These are phyloP conservation scores for Hyaloperonospora arabidopsidis DNA, from an alignment of 352 stramenopile species.

Conservation along the genomic window DNA sequence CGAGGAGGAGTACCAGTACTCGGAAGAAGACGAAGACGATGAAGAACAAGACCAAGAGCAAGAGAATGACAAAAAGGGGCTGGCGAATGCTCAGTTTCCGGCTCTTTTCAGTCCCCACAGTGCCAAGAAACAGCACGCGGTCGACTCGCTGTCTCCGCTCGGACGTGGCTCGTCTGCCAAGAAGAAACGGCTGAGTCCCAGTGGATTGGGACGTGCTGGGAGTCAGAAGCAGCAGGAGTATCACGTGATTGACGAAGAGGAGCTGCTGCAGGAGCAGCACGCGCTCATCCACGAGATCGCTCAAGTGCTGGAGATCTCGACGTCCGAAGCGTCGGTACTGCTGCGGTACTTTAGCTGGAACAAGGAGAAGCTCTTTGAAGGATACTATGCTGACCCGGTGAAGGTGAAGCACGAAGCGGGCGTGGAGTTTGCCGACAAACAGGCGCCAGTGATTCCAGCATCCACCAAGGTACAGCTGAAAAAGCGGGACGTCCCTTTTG, in stretches of 20 bases:
- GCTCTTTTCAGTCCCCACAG: neutral
- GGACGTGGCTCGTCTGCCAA: constrained; percentile 44
- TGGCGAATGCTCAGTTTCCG: too few relatives aligned
- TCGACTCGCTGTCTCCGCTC: constrained; percentile 33
- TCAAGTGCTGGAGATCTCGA: constrained; percentile 66
- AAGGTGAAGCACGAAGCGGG: constrained; percentile 48
- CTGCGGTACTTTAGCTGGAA: constrained; percentile 84
- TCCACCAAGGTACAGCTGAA: constrained; percentile 30
- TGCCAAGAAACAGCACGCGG: constrained; percentile 30
- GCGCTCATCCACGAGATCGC: constrained; percentile 63
- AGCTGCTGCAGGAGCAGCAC: constrained; percentile 64
- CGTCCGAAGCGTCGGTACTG: constrained; percentile 55
- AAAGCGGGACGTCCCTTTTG: neutral
- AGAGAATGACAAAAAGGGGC: too few relatives aligned
- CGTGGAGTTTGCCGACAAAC: constrained; percentile 48
- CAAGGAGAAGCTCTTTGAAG: constrained; percentile 87
- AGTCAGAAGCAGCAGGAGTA: constrained; percentile 45
- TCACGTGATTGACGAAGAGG: constrained; percentile 75
- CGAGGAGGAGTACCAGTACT: constrained; percentile 65
- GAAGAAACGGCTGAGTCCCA: constrained; percentile 59
- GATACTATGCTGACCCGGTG: constrained; percentile 66
- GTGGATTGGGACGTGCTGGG: constrained; percentile 27
- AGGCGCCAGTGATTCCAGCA: constrained; percentile 28
- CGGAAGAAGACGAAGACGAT: constrained; percentile 47
- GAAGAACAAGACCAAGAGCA: constrained; percentile 1